A percentile compares a stretch with the other conserved stretches of the same genome.
phyloP scores from a whole-genome alignment of 1,284 basidiomycete species.

The Farysia itapuensis region DNA sequence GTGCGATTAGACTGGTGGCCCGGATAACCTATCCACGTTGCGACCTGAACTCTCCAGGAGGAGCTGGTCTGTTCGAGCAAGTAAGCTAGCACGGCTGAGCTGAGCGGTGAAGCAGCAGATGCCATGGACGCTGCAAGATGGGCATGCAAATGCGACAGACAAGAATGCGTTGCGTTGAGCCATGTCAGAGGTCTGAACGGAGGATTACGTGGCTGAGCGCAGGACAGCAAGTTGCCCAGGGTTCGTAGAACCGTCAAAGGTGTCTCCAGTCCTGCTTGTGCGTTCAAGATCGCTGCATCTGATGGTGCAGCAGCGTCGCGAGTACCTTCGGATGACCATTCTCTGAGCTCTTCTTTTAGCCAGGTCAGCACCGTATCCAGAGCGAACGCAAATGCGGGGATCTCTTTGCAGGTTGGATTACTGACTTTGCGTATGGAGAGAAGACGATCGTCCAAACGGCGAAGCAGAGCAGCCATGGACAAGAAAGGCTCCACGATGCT shows the following conservation, averaged over 20 bases:
- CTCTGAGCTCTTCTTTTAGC: slow-evolving; percentile 27
- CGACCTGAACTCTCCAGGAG: slow-evolving; percentile 33
- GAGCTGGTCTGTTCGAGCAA: slow-evolving; percentile 28
- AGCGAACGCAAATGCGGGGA: slow-evolving; percentile 25
- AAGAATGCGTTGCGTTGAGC: slow-evolving; percentile 15
- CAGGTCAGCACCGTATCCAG: slow-evolving; percentile 30
- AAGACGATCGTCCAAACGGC: slow-evolving; percentile 28
- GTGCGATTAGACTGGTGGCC: slow-evolving; percentile 23
- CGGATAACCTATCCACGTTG: slow-evolving; percentile 43
- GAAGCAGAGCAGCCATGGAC: slow-evolving; percentile 21
- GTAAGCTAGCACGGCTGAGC: slow-evolving; percentile 23
- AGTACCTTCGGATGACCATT: slow-evolving; percentile 6
- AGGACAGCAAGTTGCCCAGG: slow-evolving; percentile 22
- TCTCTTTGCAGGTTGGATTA: slow-evolving; percentile 17
- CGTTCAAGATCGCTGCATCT: slow-evolving; percentile 20
- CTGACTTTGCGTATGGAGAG: slow-evolving; percentile 11
- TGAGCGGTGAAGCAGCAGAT: slow-evolving; percentile 12
- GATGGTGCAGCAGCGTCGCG: neutral
- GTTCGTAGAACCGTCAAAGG: slow-evolving; percentile 13
- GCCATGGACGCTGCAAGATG: slow-evolving; percentile 37
- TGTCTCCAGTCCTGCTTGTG: slow-evolving; percentile 21
- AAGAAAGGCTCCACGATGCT: slow-evolving; percentile 25
- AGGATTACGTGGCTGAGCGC: slow-evolving; percentile 13
- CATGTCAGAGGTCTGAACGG: slow-evolving; percentile 23
- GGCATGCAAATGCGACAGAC: slow-evolving; percentile 36